Evolutionary conservation across 331 rosid species (phyloP).

Genomic region (Acacia concinna): DNA sequence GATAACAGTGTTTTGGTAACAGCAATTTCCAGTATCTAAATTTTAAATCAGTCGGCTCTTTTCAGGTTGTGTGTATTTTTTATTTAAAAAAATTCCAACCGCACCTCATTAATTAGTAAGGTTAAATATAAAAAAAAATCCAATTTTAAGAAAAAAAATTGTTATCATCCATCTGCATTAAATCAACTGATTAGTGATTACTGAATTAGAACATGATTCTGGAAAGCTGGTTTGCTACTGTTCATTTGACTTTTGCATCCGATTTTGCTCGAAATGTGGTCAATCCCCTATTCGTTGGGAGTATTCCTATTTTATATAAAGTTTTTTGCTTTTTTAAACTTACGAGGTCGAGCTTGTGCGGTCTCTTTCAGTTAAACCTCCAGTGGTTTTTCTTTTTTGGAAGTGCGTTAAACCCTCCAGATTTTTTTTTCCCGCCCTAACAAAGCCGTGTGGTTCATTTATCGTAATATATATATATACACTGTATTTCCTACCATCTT

Average conservation of each 20-base stretch:
- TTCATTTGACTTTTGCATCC: neutral
- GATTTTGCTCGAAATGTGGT: too few species aligned
- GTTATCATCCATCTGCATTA: too few species aligned
- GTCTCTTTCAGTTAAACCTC: neutral
- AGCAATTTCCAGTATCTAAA: neutral
- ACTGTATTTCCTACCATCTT: too few species aligned
- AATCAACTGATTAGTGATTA: too few species aligned
- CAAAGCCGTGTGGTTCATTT: too few species aligned
- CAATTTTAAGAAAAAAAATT: too few species aligned
- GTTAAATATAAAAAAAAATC: too few species aligned
- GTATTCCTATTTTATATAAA: neutral
- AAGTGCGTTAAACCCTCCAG: neutral
- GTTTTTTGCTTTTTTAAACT: neutral
- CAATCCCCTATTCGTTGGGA: neutral
- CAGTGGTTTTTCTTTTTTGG: neutral
- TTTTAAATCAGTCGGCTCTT: neutral
- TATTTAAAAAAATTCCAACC: neutral
- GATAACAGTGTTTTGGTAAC: neutral
- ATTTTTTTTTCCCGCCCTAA: too few species aligned
- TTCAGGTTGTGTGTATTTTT: neutral
- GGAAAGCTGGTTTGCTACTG: neutral
- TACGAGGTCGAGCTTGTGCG: neutral
- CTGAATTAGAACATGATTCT: too few species aligned
- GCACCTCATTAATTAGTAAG: neutral
- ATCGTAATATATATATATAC: too few species aligned